These are phyloP conservation scores for Gyrodon lividus DNA, from an alignment of 768 basidiomycete genomes.

Conservation along the genomic window DNA sequence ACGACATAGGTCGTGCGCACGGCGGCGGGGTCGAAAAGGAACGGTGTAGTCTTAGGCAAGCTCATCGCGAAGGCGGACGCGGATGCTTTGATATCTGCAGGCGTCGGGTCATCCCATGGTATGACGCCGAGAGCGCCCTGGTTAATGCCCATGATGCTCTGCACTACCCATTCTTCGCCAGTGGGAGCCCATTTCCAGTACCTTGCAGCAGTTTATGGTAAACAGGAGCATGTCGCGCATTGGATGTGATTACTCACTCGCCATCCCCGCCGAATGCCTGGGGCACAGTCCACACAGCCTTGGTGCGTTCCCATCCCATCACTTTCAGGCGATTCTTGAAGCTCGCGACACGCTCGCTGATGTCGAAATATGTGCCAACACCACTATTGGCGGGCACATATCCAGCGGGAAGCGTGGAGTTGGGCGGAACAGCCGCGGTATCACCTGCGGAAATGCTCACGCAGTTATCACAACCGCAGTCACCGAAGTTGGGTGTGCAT, in stretches of 20 bases:
- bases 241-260: constrained; percentile 28
- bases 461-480: constrained; percentile 76
- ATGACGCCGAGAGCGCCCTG: constrained; percentile 62
- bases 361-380: constrained; percentile 54
- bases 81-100: constrained; percentile 50
- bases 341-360: constrained; percentile 64
- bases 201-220: constrained; percentile 37
- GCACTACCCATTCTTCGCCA: constrained; percentile 66
- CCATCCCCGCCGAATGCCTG: constrained; percentile 64
- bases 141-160: constrained; percentile 65
- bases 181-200: constrained; percentile 67
- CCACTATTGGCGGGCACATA: constrained; percentile 31
- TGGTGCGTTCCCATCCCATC: constrained; percentile 66
- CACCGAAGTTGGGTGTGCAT: constrained; percentile 66
- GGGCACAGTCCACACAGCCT: constrained; percentile 77
- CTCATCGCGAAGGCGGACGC: constrained; percentile 49
- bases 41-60: constrained; percentile 44
- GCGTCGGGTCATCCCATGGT: constrained; percentile 52
- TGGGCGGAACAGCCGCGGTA: constrained; percentile 25
- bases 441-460: constrained; percentile 41
- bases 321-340: constrained; percentile 57
- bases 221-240: not conserved
- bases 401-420: constrained; percentile 18
- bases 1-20: constrained; percentile 39
- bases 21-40: constrained; percentile 44